Conservation (phyloP, 371 early-diverging fungal species). For the Funneliformis caledonium region DNA sequence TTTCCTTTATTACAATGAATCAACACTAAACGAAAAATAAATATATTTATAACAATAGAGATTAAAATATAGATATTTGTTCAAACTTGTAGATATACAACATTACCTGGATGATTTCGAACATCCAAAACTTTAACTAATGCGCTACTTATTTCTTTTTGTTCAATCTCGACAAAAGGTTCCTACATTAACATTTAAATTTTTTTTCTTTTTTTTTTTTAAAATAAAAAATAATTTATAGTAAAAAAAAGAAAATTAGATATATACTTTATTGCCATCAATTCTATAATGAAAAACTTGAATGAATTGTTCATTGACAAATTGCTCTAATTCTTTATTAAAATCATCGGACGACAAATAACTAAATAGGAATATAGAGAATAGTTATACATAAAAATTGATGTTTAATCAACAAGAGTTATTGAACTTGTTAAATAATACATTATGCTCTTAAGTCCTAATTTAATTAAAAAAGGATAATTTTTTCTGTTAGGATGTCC, state of each 20-base stretch:
- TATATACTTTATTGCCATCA: conserved; percentile 81
- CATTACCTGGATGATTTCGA: conserved; percentile 68
- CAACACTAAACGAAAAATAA: conserved; percentile 52
- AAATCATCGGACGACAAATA: conserved; percentile 84
- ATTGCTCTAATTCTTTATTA: conserved; percentile 77
- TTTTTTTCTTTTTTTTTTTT: too few relatives aligned
- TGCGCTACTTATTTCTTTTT: conserved; percentile 74
- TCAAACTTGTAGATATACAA: neutral
- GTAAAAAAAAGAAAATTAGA: neutral
- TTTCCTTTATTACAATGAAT: conserved; percentile 96
- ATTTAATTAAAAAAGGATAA: conserved; percentile 77
- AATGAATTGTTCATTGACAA: conserved; percentile 74
- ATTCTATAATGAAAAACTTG: conserved; percentile 78
- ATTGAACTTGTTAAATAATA: conserved; percentile 42
- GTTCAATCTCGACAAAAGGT: conserved; percentile 90
- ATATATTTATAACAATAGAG: neutral
- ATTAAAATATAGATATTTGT: neutral
- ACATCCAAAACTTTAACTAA: conserved; percentile 79
- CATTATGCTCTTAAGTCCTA: conserved; percentile 79
- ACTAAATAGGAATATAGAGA: conserved; percentile 45
- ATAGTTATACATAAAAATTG: too few relatives aligned
- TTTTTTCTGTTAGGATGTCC: conserved; percentile 86
- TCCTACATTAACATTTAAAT: conserved; percentile 57
- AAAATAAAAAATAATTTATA: neutral
- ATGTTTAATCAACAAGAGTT: too few relatives aligned